A percentile compares a stretch with the other conserved stretches of the same genome.
Evolutionary conservation across 1,139 yeast genomes (phyloP).

Genomic region (Fermentozyma sake): DNA sequence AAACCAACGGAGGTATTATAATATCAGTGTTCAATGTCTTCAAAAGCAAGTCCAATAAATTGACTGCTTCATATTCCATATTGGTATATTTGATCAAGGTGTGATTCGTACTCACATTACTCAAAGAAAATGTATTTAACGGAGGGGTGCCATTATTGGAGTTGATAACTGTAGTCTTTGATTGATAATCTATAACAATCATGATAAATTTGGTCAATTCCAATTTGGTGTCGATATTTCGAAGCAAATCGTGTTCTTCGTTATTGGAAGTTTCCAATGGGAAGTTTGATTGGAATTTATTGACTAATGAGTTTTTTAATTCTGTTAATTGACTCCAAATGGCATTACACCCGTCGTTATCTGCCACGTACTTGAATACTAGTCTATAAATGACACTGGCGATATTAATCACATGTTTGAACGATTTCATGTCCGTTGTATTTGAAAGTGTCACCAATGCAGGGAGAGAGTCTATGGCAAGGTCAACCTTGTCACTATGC

Average conservation of each 20-base stretch:
- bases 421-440: slow-evolving; percentile 25
- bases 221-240: slow-evolving; percentile 55
- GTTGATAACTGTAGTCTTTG: slow-evolving; percentile 39
- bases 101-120: slow-evolving; percentile 60
- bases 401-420: slow-evolving; percentile 31
- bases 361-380: slow-evolving; percentile 40
- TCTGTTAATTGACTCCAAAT: slow-evolving; percentile 41
- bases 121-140: slow-evolving; percentile 44
- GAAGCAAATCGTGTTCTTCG: slow-evolving; percentile 44
- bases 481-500: slow-evolving; percentile 33
- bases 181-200: slow-evolving; percentile 66
- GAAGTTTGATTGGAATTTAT: slow-evolving; percentile 22
- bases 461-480: slow-evolving; percentile 39
- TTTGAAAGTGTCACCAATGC: slow-evolving; percentile 26
- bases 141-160: slow-evolving; percentile 9
- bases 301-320: slow-evolving; percentile 33
- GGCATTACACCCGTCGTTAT: slow-evolving; percentile 39
- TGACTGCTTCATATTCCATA: slow-evolving; percentile 70
- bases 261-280: slow-evolving; percentile 46
- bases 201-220: slow-evolving; percentile 72
- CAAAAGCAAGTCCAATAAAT: slow-evolving; percentile 62
- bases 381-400: slow-evolving; percentile 33
- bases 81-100: slow-evolving; percentile 53
- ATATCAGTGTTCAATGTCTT: slow-evolving; percentile 52
- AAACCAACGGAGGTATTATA: slow-evolving; percentile 50